Base-by-base conservation (phyloP, 225 moss, liverwort and hornwort genomes). In the Takakia lepidozioides region DNA sequence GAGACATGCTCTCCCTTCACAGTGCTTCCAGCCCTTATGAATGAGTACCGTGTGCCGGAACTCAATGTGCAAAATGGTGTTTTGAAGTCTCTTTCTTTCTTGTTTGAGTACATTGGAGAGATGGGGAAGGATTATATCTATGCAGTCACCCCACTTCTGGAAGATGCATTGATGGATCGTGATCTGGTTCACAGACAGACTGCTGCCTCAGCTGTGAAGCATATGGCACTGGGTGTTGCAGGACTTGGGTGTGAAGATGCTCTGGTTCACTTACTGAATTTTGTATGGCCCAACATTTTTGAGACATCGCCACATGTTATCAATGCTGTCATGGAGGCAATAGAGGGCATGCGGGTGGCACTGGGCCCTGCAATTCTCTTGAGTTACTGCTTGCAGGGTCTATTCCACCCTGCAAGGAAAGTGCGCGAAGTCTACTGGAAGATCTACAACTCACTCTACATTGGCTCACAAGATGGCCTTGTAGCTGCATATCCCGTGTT, bases 71-170 rank as follows among this genome's bases (percentile, higher is more conserved):
- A 98, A 59, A 98, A 91, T 57, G 95, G 95, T 34, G 91, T 98
- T 27, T 44, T 98, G 63, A 98, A 98, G 35, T 98, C 95, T 13
- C 77, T 98, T 17, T 98, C 91, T 24, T 98, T 98, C 60, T 51
- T 98, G 69, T 98, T 98, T 40, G 95, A 98, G 70, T 98, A 98
- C 64, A 98, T 98, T 19, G 95, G 95, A 34, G 95, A 98, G 60
- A 98, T 98, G 95, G 95, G 95, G 2, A 98, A 98, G 68, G 95
- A 98, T 56, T 98, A 98, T 54, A 98, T 98, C 42, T 98, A 98
- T 44, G 95, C 95, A 19, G 91, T 98, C 50, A 98, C 95, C 15
- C 91, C 95, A 20, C 71, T 98, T 14, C 29, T 98, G 49, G 95
- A 98, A 70, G 95, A 98, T 70, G 95, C 95, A 10, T 56, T 98